Conservation (phyloP, 352 stramenopile species). For the Lagenidium giganteum region DNA sequence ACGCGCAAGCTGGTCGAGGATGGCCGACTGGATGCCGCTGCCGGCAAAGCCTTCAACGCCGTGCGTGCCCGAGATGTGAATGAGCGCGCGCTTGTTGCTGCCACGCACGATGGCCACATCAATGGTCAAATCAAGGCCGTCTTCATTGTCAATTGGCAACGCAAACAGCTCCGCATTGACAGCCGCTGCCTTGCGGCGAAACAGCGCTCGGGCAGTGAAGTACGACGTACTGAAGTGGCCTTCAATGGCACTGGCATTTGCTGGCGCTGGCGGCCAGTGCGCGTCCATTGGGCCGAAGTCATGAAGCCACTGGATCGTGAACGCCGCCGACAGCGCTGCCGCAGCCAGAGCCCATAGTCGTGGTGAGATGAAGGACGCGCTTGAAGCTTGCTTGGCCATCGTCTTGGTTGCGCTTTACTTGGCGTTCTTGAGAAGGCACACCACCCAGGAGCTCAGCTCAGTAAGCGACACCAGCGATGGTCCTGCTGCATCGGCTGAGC, state of each 20-base stretch:
- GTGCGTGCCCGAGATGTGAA: slow-evolving; percentile 45
- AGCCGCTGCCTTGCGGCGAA: slow-evolving; percentile 11
- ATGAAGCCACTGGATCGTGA: no score
- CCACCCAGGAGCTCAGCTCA: no score
- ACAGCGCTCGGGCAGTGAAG: slow-evolving; percentile 27
- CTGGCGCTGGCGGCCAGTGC: slow-evolving; percentile 9
- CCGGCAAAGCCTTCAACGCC: slow-evolving; percentile 44
- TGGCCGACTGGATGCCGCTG: slow-evolving; percentile 26
- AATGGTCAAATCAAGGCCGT: slow-evolving; percentile 25
- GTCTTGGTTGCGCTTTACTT: no score
- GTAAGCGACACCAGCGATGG: no score
- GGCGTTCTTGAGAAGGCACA: no score
- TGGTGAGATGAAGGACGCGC: no score
- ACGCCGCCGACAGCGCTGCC: no score
- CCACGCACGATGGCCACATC: slow-evolving; percentile 28
- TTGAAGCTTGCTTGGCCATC: no score
- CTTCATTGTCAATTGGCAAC: slow-evolving; percentile 17
- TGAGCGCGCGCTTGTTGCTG: slow-evolving; percentile 11
- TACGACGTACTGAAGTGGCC: slow-evolving; percentile 24
- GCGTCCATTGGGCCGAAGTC: slow-evolving; percentile 16
- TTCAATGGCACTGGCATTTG: slow-evolving; percentile 8
- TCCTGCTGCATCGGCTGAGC: no score
- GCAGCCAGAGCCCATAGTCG: no score
- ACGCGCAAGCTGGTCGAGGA: slow-evolving; percentile 12
- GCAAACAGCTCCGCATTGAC: slow-evolving; percentile 17